phyloP scores from a whole-genome alignment of 495 filamentous ascomycete species.

The Penicillium verhagenii region DNA sequence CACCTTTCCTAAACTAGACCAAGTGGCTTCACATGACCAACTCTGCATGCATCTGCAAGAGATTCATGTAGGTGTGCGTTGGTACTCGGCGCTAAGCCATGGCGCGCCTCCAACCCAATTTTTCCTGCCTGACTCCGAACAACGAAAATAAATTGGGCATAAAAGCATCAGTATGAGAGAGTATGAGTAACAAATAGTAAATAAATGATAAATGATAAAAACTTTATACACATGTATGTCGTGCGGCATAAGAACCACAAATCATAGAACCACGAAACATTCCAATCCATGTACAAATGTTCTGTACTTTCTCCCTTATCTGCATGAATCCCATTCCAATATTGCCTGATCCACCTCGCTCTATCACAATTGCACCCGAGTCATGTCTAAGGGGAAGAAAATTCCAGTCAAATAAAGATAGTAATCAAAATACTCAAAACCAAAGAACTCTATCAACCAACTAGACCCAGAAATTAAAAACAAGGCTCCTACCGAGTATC shows the following conservation, averaged over 20 bases:
- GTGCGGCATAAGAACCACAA: too few relatives aligned
- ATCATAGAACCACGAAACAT: background rate
- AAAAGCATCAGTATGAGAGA: background rate
- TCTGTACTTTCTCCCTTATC: background rate
- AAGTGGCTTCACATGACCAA: constrained; percentile 35
- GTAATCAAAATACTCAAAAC: too few relatives aligned
- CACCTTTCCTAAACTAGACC: background rate
- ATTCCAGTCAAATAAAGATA: too few relatives aligned
- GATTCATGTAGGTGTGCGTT: constrained; percentile 26
- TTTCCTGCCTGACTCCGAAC: constrained; percentile 15
- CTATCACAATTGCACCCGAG: background rate
- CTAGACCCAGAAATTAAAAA: background rate
- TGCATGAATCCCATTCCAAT: background rate
- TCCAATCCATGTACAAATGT: too few relatives aligned
- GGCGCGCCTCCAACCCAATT: constrained; percentile 6
- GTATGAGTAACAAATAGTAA: background rate
- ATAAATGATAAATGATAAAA: background rate
- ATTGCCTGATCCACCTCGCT: background rate
- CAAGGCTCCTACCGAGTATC: constrained; percentile 1
- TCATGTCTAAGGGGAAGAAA: too few relatives aligned
- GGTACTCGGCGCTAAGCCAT: constrained; percentile 21
- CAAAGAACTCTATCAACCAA: background rate
- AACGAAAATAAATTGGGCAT: constrained; percentile 18
- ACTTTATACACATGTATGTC: too few relatives aligned
- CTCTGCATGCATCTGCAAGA: constrained; percentile 42